Evolutionary conservation across 768 basidiomycete species (phyloP), one percentile per base, ranked within the genome.

Genomic region (Rhodosporidiobolus odoratus): DNA sequence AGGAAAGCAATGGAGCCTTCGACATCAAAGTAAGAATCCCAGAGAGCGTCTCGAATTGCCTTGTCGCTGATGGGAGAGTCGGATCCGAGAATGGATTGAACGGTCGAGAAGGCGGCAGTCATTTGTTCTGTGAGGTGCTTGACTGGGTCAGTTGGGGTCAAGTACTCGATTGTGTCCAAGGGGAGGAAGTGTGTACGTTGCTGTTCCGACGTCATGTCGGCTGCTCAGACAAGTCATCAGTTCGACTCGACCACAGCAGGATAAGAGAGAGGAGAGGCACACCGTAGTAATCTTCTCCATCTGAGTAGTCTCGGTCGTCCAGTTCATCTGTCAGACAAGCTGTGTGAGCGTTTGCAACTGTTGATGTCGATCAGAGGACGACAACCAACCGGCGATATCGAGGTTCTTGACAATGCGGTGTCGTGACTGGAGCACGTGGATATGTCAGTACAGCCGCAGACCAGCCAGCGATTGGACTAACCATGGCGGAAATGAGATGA

Each of bases 351-450:
- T 27, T 60, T 37, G 50, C 8, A 35, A 37, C n/a, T 3, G 35
- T 43, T 30, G 41, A 48, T 54, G 35, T n/a, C n/a, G n/a, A n/a
- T n/a, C n/a, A n/a, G 58, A n/a, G 53, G 16, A 25, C 34, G 17
- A 25, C 1, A 25, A 66, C 79, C 74, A 54, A 81, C 82, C 81
- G 67, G 81, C 82, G 50, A 96, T 82, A 79, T 96, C 87, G 37
- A 98, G 82, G 81, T 93, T 92, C 72, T 90, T 84, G 73, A 97
- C 84, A 80, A 88, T 85, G 78, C 93, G 87, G 81, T 98, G 96
- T 79, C 96, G 84, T 9, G 95, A 97, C 92, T 97, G 92, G 67
- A 63, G 10, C 3, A 1, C 37, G 63, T 3, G 12, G 34, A 19
- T 38, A 2, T 15, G 37, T 58, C 30, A 45, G 35, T 19, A 0